Evolutionary conservation across 176 grass and related monocot genomes (phyloP).

Genomic region (Oropetium thomaeum): DNA sequence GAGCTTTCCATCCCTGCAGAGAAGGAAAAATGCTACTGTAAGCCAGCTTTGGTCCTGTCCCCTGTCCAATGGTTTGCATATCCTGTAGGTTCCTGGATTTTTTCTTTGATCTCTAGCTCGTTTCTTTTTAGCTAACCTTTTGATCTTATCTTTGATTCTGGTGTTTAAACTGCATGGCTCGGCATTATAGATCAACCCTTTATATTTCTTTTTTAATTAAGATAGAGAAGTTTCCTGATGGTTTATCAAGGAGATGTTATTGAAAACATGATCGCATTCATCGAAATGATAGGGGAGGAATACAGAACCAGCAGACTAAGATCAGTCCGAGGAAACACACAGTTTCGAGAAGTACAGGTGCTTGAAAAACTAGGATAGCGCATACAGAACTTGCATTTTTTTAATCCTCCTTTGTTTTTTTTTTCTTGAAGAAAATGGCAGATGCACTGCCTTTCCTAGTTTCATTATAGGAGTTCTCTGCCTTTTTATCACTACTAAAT

Average conservation of each 20-base stretch:
- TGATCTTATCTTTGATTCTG: neutral
- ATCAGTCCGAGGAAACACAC: neutral
- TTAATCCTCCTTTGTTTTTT: no score
- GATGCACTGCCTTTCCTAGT: no score
- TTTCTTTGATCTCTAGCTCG: neutral
- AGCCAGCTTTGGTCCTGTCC: neutral
- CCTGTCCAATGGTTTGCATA: neutral
- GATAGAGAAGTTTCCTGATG: neutral
- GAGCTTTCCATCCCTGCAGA: slow-evolving; percentile 49
- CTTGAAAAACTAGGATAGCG: neutral
- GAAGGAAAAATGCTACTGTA: neutral
- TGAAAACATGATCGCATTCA: neutral
- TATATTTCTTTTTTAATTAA: neutral
- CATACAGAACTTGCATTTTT: no score
- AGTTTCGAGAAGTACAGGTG: neutral
- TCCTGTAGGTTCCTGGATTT: no score
- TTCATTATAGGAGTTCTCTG: no score
- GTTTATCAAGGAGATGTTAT: neutral
- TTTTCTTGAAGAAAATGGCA: no score
- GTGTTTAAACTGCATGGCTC: neutral
- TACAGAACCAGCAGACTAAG: neutral
- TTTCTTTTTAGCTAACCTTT: neutral
- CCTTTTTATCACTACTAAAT: neutral
- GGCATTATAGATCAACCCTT: neutral
- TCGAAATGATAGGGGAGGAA: neutral